phyloP scores from a whole-genome alignment of 257 asterid species.

The Datura wrightii region DNA sequence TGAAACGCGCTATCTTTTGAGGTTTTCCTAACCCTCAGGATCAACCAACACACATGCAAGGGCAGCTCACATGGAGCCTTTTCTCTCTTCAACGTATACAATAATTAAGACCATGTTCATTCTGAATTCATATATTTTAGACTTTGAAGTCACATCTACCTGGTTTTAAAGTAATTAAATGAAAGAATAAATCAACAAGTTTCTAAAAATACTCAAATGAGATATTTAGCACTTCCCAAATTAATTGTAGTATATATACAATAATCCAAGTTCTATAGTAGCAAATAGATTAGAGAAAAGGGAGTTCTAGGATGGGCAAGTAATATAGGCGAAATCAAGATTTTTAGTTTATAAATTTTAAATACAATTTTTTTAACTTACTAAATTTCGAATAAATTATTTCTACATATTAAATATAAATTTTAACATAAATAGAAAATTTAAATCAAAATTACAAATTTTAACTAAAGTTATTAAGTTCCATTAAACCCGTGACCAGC shows the following conservation, averaged over 20 bases:
- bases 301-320: not conserved
- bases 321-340: no score
- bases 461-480: not conserved
- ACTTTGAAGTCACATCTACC: no score
- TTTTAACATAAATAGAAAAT: not conserved
- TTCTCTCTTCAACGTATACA: not conserved
- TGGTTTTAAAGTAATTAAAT: no score
- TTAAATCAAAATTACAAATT: not conserved
- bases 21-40: not conserved
- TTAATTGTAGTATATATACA: not conserved
- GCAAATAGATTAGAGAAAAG: not conserved
- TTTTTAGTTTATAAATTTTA: no score
- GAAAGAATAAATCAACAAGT: no score
- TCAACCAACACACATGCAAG: not conserved
- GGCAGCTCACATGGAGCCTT: not conserved
- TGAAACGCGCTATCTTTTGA: not conserved
- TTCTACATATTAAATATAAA: no score
- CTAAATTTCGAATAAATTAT: no score
- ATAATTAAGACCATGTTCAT: no score
- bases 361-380: no score
- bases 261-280: not conserved
- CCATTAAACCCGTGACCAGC: not conserved
- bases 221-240: not conserved
- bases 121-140: no score
- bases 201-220: no score